Evolutionary conservation across 2,329 filamentous ascomycete genomes (phyloP), one percentile per base, ranked within the genome.

Genomic region (Sclerotinia glacialis): DNA sequence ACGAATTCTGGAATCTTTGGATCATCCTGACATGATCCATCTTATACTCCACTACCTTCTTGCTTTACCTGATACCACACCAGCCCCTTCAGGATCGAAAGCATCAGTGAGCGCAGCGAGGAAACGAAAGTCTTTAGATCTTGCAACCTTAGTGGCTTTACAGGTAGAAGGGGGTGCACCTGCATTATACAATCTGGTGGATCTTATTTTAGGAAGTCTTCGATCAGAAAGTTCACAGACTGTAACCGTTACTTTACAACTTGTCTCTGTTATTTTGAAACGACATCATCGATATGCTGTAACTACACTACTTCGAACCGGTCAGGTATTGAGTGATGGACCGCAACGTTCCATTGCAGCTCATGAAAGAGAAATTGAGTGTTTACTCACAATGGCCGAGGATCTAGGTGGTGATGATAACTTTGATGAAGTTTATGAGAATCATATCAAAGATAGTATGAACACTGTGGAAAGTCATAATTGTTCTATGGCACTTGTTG

Each of bases 1-100:
- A 67, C 89, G 91, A 52, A 96, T 98, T 65, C 83, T 99, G 7
- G 93, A 97, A 76, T 90, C 92, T 0, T 83, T 99, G 18, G 92
- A 97, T 70, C 93, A 98, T 76, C 91, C 92, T 9, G 93, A 98
- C 74, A 89, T 99, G 81, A 92, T 97, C 67, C 91, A 97, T 72
- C 89, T 97, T 68, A 95, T 98, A 64, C 84, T 99, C 7, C 91
- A 93, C 71, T 99, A 98, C 76, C 85, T 99, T 1, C 83, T 99
- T 40, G 94, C 92, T 21, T 84, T 97, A 11, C 89, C 91, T 1
- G 89, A 90, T 66, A 75, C 78, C 1, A 75, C 79, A 8, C 59
- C 71, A 5, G 67, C 68, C 3, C 69, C 70, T 3, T 72, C 73
- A 55, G 69, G 73, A 37, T 72, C 74, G 54, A 80, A 80, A 59